These are phyloP conservation scores for Leucocoprinus sp. DNA, from an alignment of 768 basidiomycete species.

Conservation along the genomic window DNA sequence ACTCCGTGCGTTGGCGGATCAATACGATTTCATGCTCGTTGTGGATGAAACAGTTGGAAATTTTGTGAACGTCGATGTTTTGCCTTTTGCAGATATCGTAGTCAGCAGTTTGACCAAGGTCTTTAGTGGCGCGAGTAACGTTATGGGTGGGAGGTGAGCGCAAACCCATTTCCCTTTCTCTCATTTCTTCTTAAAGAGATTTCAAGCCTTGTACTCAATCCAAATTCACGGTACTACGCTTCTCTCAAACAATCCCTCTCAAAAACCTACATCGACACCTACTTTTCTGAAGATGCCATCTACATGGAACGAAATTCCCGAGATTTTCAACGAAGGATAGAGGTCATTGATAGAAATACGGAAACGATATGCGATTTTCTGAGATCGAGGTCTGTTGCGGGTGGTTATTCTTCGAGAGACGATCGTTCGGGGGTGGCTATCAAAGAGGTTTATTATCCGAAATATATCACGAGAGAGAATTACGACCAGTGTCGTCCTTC, in stretches of 20 bases:
- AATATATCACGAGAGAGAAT: slow-evolving; percentile 62
- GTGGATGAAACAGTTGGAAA: slow-evolving; percentile 95
- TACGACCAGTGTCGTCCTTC: slow-evolving; percentile 58
- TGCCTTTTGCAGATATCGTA: slow-evolving; percentile 81
- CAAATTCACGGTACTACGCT: slow-evolving; percentile 59
- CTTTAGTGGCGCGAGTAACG: slow-evolving; percentile 90
- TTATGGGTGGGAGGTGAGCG: slow-evolving; percentile 93
- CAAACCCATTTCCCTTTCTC: neutral
- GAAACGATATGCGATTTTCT: slow-evolving; percentile 79
- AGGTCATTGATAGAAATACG: slow-evolving; percentile 72
- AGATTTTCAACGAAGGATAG: slow-evolving; percentile 73
- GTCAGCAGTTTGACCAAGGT: slow-evolving; percentile 91
- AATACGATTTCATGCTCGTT: slow-evolving; percentile 80
- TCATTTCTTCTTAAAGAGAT: neutral
- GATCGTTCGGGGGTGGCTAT: slow-evolving; percentile 36
- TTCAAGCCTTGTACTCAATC: slow-evolving; percentile 80
- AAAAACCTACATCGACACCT: slow-evolving; percentile 69
- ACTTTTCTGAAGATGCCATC: slow-evolving; percentile 87
- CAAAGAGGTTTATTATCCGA: slow-evolving; percentile 87
- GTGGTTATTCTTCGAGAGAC: no score
- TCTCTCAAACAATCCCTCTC: slow-evolving; percentile 53
- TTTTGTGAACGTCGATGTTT: slow-evolving; percentile 85
- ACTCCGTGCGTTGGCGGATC: slow-evolving; percentile 74
- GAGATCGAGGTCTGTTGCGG: slow-evolving; percentile 43
- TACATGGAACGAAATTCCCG: slow-evolving; percentile 99